Percentiles rank a stretch among this genome's conserved stretches.
Conservation (phyloP, 2,329 filamentous ascomycete genomes). For the Harringtonia aguacate region DNA sequence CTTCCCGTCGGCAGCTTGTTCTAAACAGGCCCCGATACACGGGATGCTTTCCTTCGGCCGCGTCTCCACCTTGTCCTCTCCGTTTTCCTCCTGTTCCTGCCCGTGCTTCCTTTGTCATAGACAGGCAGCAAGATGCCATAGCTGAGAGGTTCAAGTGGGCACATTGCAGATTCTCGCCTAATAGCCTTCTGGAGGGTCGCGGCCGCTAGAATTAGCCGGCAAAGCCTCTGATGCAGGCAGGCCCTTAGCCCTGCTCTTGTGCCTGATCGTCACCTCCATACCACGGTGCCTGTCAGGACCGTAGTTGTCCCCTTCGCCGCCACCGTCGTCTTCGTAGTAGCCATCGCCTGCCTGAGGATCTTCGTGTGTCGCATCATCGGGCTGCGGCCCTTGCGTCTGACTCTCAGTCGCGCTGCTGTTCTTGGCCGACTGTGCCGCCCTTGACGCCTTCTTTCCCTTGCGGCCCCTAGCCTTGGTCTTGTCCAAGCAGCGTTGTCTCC, state of each 20-base stretch:
- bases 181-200: too few relatives aligned
- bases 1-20: too few relatives aligned
- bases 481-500: conserved; percentile 73
- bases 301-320: not conserved
- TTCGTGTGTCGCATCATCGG: not conserved
- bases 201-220: not conserved
- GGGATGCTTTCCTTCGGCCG: too few relatives aligned
- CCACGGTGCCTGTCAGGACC: too few relatives aligned
- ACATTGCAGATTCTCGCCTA: too few relatives aligned
- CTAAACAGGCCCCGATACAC: too few relatives aligned
- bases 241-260: not conserved
- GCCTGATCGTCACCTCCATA: too few relatives aligned
- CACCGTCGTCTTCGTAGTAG: not conserved
- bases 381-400: not conserved
- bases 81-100: too few relatives aligned
- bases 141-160: too few relatives aligned
- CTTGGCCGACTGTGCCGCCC: conserved; percentile 39
- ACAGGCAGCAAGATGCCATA: too few relatives aligned
- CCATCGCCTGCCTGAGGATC: not conserved
- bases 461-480: conserved; percentile 91
- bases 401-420: conserved; percentile 13
- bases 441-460: conserved; percentile 75
- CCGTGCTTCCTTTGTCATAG: too few relatives aligned
- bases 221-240: not conserved
- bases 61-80: too few relatives aligned